Conservation (phyloP, 176 grass and related monocot genomes). For the Oryza brachyantha region DNA sequence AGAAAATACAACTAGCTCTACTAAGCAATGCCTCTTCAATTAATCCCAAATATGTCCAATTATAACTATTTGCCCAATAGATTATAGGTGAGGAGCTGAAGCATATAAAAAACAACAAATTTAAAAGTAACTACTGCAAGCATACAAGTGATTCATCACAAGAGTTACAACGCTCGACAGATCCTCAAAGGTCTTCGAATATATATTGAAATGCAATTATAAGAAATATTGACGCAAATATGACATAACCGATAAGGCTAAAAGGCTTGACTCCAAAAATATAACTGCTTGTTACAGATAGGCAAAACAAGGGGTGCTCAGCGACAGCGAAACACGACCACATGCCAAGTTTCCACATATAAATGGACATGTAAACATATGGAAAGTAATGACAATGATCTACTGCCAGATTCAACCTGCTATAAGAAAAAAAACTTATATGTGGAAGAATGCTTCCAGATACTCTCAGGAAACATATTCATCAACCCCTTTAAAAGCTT, state of each 20-base stretch:
- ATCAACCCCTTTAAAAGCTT: background rate
- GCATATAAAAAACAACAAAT: background rate
- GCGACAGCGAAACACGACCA: background rate
- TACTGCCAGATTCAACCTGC: background rate
- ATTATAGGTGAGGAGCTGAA: background rate
- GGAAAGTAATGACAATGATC: conserved; percentile 13
- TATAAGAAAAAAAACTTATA: background rate
- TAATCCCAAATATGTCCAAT: background rate
- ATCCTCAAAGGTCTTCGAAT: background rate
- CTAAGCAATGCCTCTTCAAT: background rate
- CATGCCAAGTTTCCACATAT: background rate
- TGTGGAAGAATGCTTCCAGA: background rate
- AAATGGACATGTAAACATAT: conserved; percentile 9
- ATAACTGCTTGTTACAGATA: background rate
- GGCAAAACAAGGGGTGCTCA: background rate
- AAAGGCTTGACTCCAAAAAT: background rate
- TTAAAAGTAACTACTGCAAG: background rate
- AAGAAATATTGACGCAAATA: background rate
- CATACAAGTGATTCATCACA: background rate
- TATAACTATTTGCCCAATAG: background rate
- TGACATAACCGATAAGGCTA: background rate
- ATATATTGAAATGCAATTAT: background rate
- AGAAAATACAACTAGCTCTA: background rate
- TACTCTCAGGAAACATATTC: background rate
- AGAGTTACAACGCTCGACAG: background rate